These are phyloP conservation scores for Brassica juncea DNA, from an alignment of 345 rosid genomes.

Conservation along the genomic window DNA sequence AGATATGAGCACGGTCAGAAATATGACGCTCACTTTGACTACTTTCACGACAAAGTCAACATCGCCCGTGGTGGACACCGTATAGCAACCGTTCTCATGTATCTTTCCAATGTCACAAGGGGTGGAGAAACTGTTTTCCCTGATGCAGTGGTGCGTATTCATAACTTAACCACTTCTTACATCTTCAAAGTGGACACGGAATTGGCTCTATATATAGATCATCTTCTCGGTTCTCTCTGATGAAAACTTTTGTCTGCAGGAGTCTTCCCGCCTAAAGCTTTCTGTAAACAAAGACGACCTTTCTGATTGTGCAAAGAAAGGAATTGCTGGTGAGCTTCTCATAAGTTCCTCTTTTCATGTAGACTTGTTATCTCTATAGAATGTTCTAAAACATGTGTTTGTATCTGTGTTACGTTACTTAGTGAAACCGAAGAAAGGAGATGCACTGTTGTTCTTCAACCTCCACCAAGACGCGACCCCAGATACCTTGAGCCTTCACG, in stretches of 20 bases:
- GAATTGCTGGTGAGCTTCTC: constrained; percentile 67
- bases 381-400: constrained; percentile 9
- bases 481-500: constrained; percentile 74
- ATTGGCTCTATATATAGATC: no score
- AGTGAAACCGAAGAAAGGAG: constrained; percentile 88
- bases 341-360: no score
- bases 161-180: background rate
- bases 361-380: background rate
- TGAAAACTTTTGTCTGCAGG: constrained; percentile 48
- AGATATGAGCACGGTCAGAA: constrained; percentile 93
- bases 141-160: constrained; percentile 67
- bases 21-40: constrained; percentile 87
- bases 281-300: constrained; percentile 55
- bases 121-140: constrained; percentile 99
- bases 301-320: constrained; percentile 92
- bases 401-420: background rate
- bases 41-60: constrained; percentile 83
- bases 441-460: constrained; percentile 92
- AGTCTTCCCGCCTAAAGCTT: constrained; percentile 57
- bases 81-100: constrained; percentile 83
- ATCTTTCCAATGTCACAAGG: constrained; percentile 79
- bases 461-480: constrained; percentile 76
- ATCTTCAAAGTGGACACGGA: no score
- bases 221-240: background rate
- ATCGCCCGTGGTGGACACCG: constrained; percentile 97